These are phyloP conservation scores for Backusella westeae DNA, from an alignment of 192 early-diverging fungal species.

Conservation along the genomic window DNA sequence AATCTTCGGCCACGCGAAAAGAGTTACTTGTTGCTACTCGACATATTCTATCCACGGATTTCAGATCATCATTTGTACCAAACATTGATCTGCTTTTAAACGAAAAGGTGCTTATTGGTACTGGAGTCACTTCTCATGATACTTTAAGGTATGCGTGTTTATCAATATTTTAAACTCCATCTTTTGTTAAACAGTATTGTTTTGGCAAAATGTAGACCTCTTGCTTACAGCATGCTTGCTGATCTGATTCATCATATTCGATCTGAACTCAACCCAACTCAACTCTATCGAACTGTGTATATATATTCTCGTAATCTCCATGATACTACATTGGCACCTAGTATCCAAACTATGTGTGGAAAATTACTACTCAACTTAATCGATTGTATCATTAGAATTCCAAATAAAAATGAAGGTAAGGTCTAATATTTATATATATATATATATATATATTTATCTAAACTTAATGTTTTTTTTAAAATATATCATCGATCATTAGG, in stretches of 20 bases:
- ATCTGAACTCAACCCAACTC: constrained; percentile 72
- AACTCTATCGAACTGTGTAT: constrained; percentile 82
- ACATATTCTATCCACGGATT: constrained; percentile 92
- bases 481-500: constrained; percentile 32
- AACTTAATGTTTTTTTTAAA: too few species aligned
- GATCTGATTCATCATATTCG: constrained; percentile 97
- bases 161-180: not conserved
- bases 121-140: constrained; percentile 90
- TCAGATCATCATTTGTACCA: constrained; percentile 83
- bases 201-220: constrained; percentile 51
- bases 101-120: constrained; percentile 91
- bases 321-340: constrained; percentile 85
- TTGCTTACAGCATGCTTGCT: constrained; percentile 93
- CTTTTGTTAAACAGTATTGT: not conserved
- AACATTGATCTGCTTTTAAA: constrained; percentile 92
- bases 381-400: constrained; percentile 78
- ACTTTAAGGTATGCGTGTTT: constrained; percentile 64
- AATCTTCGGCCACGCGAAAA: constrained; percentile 90
- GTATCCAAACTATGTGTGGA: constrained; percentile 96
- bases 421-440: not conserved
- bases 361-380: constrained; percentile 91
- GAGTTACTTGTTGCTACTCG: constrained; percentile 94
- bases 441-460: not conserved
- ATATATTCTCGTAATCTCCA: constrained; percentile 93
- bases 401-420: constrained; percentile 55